Evolutionary conservation across 192 early-diverging fungal genomes (phyloP), one percentile per base, ranked within the genome.

Genomic region (Diversispora epigaea): DNA sequence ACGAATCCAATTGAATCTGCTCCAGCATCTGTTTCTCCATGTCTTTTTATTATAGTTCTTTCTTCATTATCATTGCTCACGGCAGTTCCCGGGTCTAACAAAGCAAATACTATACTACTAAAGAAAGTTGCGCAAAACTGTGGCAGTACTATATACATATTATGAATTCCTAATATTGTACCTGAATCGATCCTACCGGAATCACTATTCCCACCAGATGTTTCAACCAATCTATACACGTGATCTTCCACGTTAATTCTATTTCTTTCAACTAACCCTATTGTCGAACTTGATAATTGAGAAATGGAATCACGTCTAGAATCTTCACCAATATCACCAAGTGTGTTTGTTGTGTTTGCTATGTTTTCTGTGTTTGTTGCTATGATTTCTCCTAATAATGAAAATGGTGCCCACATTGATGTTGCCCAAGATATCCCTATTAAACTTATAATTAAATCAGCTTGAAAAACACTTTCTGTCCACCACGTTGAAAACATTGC

Each of bases 61-160:
- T 50, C 15, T 14, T 50, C 44, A 66, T 69, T 15, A 19, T 17
- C 57, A 40, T 74, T 41, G 19, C 49, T 9, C 9, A 32, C 6
- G 62, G 6, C 10, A 45, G 4, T 44, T 1, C 21, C 43, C 66
- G 2, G 81, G 79, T 92, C 92, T 62, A 95, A 84, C 12, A 91
- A 71, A 8, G 86, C 86, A 87, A 98, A 98, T 10, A 96, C 78
- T 44, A 96, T 73, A 76, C 89, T 91, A 80, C 90, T 93, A 47
- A 94, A 73, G 57, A 96, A 87, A 6, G 93, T 94, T 9, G 91
- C 90, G 4, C 96, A 74, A 68, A 99, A 95, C 76, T 99, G 97
- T 8, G 97, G 97, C 15, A 96, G 44, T 0, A 96, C 94, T 69
- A 97, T 91, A 80, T 93, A 97, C 56, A 98, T 91, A 78, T 99